Evolutionary conservation across 139 green algal species (phyloP), one percentile per base, ranked within the genome.

Genomic region (Yamagishiella unicocca): DNA sequence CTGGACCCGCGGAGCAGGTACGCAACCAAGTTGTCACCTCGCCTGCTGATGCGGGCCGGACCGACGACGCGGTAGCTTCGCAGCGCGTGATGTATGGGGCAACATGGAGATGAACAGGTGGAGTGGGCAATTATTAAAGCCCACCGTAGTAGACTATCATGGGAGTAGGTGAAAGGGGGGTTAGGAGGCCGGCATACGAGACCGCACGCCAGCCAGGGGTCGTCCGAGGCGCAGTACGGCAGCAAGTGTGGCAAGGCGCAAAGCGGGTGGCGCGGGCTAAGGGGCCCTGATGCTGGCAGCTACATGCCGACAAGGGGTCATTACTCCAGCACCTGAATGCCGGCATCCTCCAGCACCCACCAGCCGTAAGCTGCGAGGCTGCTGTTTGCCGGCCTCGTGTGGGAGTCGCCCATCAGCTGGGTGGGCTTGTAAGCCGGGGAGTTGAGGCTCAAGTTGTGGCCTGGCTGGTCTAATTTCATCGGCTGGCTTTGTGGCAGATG

Each of bases 331-430:
- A 33, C 21, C 21, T 67, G 21, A n/a, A 67, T 9, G 58, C 14
- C 12, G 31, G 9, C 5, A n/a, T 24, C 58, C 58, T 67, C 14
- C 6, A 67, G 29, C n/a, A 62, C 72, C 22, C 25, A 84, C 77
- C 77, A 84, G 77, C 77, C 77, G 38, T 73, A 50, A 4, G 77
- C 77, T 2, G 55, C 54, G 4, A 73, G 27, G 54, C 55, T 35
- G 35, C 55, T 73, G 77, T 84, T 84, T 25, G 77, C 77, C 25
- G 55, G 37, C 37, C 77, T 25, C 55, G 77, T 84, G 77, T 84
- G 77, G 9, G 77, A 84, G 38, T 66, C 77, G 55, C 46, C 50
- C 21, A 53, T 29, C 53, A 61, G 55, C 14, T 22, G 10, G 27
- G 21, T 61, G 8, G 74, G 27, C 9, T 61, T 67, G 74, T 19